Base-by-base conservation (phyloP, 352 stramenopile species). In the Phytophthora pluvialis region DNA sequence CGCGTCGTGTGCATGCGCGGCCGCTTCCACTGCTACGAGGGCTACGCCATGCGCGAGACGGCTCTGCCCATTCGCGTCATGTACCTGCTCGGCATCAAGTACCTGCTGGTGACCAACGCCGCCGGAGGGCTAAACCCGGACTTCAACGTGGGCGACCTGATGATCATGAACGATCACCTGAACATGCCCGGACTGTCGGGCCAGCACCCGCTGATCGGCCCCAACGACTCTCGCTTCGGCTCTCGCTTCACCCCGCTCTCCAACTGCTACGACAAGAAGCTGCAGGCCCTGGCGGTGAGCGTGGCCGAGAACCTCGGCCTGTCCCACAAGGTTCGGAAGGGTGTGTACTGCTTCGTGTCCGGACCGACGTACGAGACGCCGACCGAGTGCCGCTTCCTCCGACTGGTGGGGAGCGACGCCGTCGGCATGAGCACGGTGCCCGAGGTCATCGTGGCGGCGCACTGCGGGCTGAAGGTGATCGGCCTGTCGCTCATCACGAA, bases 401-500 rank as follows among this genome's bases (percentile, higher is more conserved):
- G 89, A 25, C 71, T 88, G n/a, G 78, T 98, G 4, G 94, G 95
- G n/a, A 90, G 86, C 25, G 91, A 98, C 68, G 82, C 88, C 15
- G 96, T 98, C 2, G 96, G 96, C 11, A 99, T 99, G 96, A 96
- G 78, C 58, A 99, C 96, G 0, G 88, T 97, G 13, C 96, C 96
- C 0, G 97, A 99, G 66, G 90, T 98, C 42, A 90, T 98, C 12
- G 93, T 97, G 13, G 94, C 95, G 1, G 81, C 89, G 52, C 95
- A 99, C 28, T 60, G 52, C 11, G 52, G 52, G 5, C 38, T 60
- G 11, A 60, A 60, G 33, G 52, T 60, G 10, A 78, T 99, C 26
- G 95, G 90, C 21, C 68, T 99, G 26, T 97, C 86, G 48, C 75
- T 99, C 18, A 98, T 99, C 70, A 99, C 96, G 32, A 99, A 99